These are phyloP conservation scores for Yamadazyma oceani DNA, from an alignment of 1,139 yeast species.

Conservation along the genomic window DNA sequence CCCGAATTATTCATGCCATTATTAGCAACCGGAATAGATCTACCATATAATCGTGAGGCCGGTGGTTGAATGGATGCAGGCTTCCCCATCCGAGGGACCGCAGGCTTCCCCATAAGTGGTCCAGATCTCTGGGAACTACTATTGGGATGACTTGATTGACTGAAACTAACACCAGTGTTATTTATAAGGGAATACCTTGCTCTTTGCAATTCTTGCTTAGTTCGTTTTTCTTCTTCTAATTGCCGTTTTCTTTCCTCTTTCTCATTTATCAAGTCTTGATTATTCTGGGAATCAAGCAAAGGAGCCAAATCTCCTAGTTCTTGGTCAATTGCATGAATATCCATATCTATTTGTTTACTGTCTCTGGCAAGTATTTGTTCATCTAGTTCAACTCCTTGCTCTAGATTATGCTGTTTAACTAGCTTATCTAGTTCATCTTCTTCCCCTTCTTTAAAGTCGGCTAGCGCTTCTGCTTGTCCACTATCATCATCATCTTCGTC, in stretches of 20 bases:
- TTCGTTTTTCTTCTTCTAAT: slow-evolving; percentile 24
- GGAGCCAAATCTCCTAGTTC: slow-evolving; percentile 45
- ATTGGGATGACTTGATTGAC: slow-evolving; percentile 3
- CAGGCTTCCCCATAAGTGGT: slow-evolving; percentile 44
- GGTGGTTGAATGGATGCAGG: slow-evolving; percentile 51
- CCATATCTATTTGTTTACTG: slow-evolving; percentile 24
- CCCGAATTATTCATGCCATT: slow-evolving; percentile 1
- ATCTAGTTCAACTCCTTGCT: slow-evolving; percentile 32
- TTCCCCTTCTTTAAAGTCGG: slow-evolving; percentile 34
- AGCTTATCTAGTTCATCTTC: slow-evolving; percentile 40
- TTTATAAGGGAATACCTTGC: slow-evolving; percentile 1
- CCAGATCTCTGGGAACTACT: slow-evolving; percentile 16
- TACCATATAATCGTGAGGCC: slow-evolving; percentile 35
- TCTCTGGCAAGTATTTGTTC: slow-evolving; percentile 22
- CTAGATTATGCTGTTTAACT: slow-evolving; percentile 36
- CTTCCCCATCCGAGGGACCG: slow-evolving; percentile 42
- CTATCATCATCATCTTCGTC: slow-evolving; percentile 17
- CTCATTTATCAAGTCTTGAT: slow-evolving; percentile 28
- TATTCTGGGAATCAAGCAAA: slow-evolving; percentile 33
- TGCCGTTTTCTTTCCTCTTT: slow-evolving; percentile 23
- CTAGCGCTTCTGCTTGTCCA: slow-evolving; percentile 16
- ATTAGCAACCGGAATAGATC: slow-evolving; percentile 16
- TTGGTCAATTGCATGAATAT: slow-evolving; percentile 35
- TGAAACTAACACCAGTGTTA: background rate
- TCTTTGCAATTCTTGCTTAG: slow-evolving; percentile 17